Evolutionary conservation across 495 filamentous ascomycete species (phyloP), one percentile per base, ranked within the genome.

Genomic region (Penicillium atrosanguineum): DNA sequence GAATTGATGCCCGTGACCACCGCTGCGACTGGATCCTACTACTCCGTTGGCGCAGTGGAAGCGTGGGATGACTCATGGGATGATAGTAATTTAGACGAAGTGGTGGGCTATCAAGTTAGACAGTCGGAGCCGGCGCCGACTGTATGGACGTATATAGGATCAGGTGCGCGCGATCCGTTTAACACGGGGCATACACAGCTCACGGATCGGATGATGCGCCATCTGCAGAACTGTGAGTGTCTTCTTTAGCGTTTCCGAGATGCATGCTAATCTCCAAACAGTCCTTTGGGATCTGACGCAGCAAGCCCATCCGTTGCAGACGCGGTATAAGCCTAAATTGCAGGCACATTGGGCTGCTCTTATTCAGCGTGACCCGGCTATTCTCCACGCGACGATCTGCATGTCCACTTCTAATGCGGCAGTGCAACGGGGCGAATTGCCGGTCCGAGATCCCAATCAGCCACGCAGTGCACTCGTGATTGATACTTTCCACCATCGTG

Each of bases 401-500:
- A 70, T 75, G 57, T 70, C 70, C 4, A 68, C 72, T 7, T 72
- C 75, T 9, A 75, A 75, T 46, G 63, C 67, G 20, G 72, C 75
- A 3, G 65, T 78, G 56, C 58, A 49, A 18, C 53, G 61, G 6
- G 75, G 75, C 7, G 70, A 73, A 20, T 60, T 76, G 29, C 71
- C 71, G 6, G 44, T 75, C 14, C 64, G 61, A 25, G 72, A 77
- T 49, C 65, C 71, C 9, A 68, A 60, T 21, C 67, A 69, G 46
- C 63, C 57, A 47, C 57, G 63, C 21, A 74, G 68, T 52, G 57
- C 55, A 18, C 60, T 76, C 7, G 61, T 78, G 39, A 63, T 78
- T 12, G 75, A 78, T 50, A 70, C 70, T 1, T 70, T 74, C 29
- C 72, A 76, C 41, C 73, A 76, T 31, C 68, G 73, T 7, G 74